Evolutionary conservation across 2,329 filamentous ascomycete species (phyloP), one percentile per base, ranked within the genome.

Genomic region (Colletotrichum sp.): DNA sequence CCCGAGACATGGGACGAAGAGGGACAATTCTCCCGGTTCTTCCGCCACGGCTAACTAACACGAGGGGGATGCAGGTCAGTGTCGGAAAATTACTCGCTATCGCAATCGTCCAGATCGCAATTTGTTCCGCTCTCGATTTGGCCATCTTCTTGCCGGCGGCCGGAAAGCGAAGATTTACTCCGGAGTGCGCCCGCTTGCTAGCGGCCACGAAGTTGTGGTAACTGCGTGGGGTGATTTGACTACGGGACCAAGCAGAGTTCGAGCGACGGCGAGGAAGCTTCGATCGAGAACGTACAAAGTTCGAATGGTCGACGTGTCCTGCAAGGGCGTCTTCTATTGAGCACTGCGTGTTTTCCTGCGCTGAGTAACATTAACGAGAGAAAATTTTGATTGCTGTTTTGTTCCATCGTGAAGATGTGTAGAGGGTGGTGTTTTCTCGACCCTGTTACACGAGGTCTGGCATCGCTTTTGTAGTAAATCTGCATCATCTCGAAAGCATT

Each of bases 361-460:
- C 64, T 55, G 26, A 32, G 36, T 67, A 0, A 32, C 18, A 24
- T 2, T 0, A 34, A 28, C 7, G 8, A 57, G 13, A 24, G 12
- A 4, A 7, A 9, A 3, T 57, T 3, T 18, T 10, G 5, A 3
- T 49, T 7, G 44, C 44, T 2, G 1, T 21, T 10, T 6, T 1
- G 16, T 28, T n/a, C 21, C 52, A 3, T 28, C 13, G 52, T 1
- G 15, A 57, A 0, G 52, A 57, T 28, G 18, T 13, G 44, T 4
- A 49, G 44, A 7, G 5, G 3, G 3, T 49, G 44, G 44, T 21
- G 44, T 49, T 49, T 49, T 0, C 2, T n/a, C 44, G 9, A 49
- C 3, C 3, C 5, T 0, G 18, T n/a, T 1, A 21, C 9, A 49
- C 3, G 10, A 49, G 44, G 44, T 0, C 10, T 7, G 10, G 6